These are phyloP conservation scores for Arthromyces matolae DNA, from an alignment of 768 basidiomycete species.

Conservation along the genomic window DNA sequence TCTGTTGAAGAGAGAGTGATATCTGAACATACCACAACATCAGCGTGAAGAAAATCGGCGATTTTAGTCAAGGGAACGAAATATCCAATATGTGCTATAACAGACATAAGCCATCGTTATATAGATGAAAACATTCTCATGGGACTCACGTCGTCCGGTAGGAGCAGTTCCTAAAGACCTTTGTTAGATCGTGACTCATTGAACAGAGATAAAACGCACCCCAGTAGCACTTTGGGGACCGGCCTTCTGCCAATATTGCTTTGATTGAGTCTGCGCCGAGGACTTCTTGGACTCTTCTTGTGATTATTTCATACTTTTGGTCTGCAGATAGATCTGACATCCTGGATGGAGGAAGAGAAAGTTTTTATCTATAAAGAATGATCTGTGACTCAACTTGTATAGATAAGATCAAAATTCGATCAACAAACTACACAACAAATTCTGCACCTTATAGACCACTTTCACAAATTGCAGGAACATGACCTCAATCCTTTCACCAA, in stretches of 20 bases:
- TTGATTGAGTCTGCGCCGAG: constrained; percentile 85
- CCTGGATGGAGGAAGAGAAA: not conserved
- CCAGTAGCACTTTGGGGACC: constrained; percentile 86
- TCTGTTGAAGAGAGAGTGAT: no score
- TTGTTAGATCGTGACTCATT: constrained; percentile 5
- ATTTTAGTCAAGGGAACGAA: constrained; percentile 94
- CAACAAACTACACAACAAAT: no score
- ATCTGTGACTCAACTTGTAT: no score
- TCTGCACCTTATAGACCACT: no score
- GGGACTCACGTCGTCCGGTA: constrained; percentile 82
- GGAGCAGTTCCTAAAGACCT: constrained; percentile 73
- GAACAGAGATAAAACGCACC: constrained; percentile 46
- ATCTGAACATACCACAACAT: constrained; percentile 59
- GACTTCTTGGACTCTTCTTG: constrained; percentile 80
- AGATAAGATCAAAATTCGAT: no score
- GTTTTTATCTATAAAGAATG: constrained; percentile 3
- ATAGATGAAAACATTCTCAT: not conserved
- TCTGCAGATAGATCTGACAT: constrained; percentile 29
- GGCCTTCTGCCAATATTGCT: constrained; percentile 71
- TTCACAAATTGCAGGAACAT: constrained; percentile 67
- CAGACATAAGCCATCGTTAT: constrained; percentile 4
- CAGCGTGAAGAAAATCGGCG: constrained; percentile 91
- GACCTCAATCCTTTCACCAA: constrained; percentile 89
- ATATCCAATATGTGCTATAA: constrained; percentile 91
- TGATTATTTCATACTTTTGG: constrained; percentile 77